These are phyloP conservation scores for Brettanomyces nanus DNA, from an alignment of 805 yeast species.

Conservation along the genomic window DNA sequence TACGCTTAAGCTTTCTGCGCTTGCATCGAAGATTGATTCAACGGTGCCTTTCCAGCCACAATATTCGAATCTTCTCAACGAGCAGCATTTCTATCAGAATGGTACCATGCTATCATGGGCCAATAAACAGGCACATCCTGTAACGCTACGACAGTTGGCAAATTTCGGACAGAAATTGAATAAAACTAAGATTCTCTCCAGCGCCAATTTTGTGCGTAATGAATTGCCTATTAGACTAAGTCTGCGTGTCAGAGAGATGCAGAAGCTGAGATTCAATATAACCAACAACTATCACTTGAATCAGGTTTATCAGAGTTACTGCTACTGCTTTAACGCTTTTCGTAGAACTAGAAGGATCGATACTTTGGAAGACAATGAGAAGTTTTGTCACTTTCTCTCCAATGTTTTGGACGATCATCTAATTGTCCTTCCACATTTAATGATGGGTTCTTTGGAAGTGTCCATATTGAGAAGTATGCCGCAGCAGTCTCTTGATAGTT, in stretches of 20 bases:
- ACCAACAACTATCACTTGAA: slow-evolving; percentile 80
- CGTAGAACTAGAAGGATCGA: slow-evolving; percentile 63
- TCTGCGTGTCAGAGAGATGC: slow-evolving; percentile 70
- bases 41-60: slow-evolving; percentile 16
- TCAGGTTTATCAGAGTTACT: slow-evolving; percentile 79
- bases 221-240: slow-evolving; percentile 84
- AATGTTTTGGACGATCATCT: slow-evolving; percentile 71
- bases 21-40: slow-evolving; percentile 10
- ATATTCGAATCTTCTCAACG: slow-evolving; percentile 19
- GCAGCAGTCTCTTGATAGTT: slow-evolving; percentile 54
- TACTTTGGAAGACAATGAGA: slow-evolving; percentile 65
- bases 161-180: slow-evolving; percentile 78
- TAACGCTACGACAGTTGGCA: slow-evolving; percentile 82
- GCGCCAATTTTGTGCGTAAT: slow-evolving; percentile 82
- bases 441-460: slow-evolving; percentile 89
- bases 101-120: slow-evolving; percentile 57
- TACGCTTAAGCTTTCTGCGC: slow-evolving; percentile 9
- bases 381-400: slow-evolving; percentile 57
- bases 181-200: slow-evolving; percentile 64
- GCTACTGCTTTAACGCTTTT: slow-evolving; percentile 79
- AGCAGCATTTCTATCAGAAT: slow-evolving; percentile 84
- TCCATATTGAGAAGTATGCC: slow-evolving; percentile 53
- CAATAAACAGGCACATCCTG: slow-evolving; percentile 72
- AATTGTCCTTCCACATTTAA: slow-evolving; percentile 73
- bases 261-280: slow-evolving; percentile 70